These are phyloP conservation scores for Pelargonium citronellum DNA, from an alignment of 441 rosid genomes.

Conservation along the genomic window DNA sequence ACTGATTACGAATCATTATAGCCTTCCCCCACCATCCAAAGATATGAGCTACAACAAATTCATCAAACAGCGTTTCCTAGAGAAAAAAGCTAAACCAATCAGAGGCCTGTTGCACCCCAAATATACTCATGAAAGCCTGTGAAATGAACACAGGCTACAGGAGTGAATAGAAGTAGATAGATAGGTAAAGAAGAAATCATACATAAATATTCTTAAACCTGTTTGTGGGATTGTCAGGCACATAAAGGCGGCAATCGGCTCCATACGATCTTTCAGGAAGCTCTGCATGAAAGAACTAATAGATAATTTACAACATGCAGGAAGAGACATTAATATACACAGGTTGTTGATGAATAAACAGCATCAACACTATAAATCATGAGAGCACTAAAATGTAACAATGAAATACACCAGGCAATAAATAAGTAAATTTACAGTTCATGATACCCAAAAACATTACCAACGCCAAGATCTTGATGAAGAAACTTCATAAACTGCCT, in stretches of 20 bases:
- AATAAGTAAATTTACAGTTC: not conserved
- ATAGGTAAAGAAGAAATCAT: constrained; percentile 63
- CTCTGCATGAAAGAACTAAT: constrained; percentile 47
- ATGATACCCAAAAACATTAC: constrained; percentile 39
- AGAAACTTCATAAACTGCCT: constrained; percentile 97
- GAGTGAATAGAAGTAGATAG: constrained; percentile 13
- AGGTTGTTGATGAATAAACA: too few relatives aligned
- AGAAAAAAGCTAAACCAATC: constrained; percentile 19
- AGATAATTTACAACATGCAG: not conserved
- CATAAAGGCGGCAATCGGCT: constrained; percentile 84
- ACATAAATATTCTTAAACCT: constrained; percentile 99
- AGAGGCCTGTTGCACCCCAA: constrained; percentile 17
- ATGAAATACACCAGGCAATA: too few relatives aligned
- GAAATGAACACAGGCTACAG: constrained; percentile 3
- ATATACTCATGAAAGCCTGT: not conserved
- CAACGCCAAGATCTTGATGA: constrained; percentile 94
- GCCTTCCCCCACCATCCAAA: constrained; percentile 99
- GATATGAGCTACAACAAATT: constrained; percentile 94
- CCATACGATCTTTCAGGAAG: constrained; percentile 98
- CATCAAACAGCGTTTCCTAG: constrained; percentile 90
- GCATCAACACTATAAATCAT: too few relatives aligned
- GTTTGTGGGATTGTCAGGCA: constrained; percentile 81
- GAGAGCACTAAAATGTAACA: too few relatives aligned
- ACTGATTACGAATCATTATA: constrained; percentile 88
- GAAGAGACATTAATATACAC: too few relatives aligned